Conservation (phyloP, 768 basidiomycete species). For the Suillus tomentosus region DNA sequence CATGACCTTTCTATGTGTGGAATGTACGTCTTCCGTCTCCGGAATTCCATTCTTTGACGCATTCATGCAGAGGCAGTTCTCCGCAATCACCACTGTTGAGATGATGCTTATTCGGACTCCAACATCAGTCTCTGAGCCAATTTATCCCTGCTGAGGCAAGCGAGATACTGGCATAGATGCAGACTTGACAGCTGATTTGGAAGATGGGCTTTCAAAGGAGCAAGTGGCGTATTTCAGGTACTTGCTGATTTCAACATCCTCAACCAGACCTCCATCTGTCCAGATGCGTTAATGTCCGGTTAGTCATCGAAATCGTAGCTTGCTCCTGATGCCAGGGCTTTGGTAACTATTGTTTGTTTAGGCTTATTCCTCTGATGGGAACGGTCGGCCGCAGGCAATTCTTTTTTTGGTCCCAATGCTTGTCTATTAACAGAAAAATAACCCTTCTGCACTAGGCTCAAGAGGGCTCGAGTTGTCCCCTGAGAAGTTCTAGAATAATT, state of each 20-base stretch:
- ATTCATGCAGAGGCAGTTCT: neutral
- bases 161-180: neutral
- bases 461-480: neutral
- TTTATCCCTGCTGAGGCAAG: neutral
- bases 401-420: constrained; percentile 4
- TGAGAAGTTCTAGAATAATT: constrained; percentile 7
- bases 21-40: neutral
- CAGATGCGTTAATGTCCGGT: constrained; percentile 31
- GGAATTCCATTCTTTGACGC: neutral
- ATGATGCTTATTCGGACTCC: neutral
- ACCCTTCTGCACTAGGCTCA: constrained; percentile 8
- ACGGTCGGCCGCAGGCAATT: constrained; percentile 9
- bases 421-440: constrained; percentile 10
- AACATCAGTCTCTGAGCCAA: neutral
- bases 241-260: neutral
- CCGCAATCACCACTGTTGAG: neutral
- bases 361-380: constrained; percentile 6
- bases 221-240: neutral
- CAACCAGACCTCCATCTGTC: neutral
- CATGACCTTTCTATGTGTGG: neutral
- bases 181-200: neutral
- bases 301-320: constrained; percentile 19
- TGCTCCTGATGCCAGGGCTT: constrained; percentile 17
- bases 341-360: constrained; percentile 19
- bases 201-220: neutral